A percentile compares a stretch with the other conserved stretches of the same genome.
phyloP scores from a whole-genome alignment of 2,329 filamentous ascomycete genomes.

The Kalmusia sp. region DNA sequence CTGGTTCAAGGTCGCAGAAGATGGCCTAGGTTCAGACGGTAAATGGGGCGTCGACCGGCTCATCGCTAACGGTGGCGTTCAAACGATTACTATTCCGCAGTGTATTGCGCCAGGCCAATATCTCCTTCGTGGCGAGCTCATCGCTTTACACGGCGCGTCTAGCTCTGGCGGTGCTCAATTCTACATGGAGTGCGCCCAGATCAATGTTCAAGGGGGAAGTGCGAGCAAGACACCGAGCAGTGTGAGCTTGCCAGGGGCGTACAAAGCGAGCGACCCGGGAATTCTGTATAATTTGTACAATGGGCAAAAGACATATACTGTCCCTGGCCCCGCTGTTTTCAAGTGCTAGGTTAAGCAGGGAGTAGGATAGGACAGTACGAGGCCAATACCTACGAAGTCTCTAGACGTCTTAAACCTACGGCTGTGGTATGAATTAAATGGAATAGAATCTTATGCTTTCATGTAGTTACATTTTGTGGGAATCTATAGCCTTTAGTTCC shows the following conservation, averaged over 20 bases:
- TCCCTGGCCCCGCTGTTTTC: conserved; percentile 59
- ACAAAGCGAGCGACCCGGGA: conserved; percentile 36
- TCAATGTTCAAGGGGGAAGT: conserved; percentile 37
- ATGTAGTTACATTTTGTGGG: too few relatives aligned
- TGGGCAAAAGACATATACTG: conserved; percentile 49
- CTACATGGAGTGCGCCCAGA: conserved; percentile 49
- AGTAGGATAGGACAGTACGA: too few relatives aligned
- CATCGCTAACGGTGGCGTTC: conserved; percentile 51
- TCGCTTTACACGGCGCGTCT: conserved; percentile 50
- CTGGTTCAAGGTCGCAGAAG: conserved; percentile 47
- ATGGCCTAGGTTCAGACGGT: conserved; percentile 42
- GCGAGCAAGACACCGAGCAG: conserved; percentile 33
- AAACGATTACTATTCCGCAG: conserved; percentile 46
- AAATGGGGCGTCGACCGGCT: conserved; percentile 46
- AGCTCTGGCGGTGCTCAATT: conserved; percentile 49
- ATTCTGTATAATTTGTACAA: conserved; percentile 41
- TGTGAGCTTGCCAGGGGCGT: conserved; percentile 44
- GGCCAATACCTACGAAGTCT: too few relatives aligned
- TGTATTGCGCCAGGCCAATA: conserved; percentile 50
- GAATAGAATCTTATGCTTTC: too few relatives aligned
- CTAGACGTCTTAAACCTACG: too few relatives aligned
- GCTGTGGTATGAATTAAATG: too few relatives aligned
- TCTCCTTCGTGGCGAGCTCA: conserved; percentile 52
- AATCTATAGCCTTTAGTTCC: too few relatives aligned
- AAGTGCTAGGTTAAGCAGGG: conserved; percentile 58